A percentile compares a stretch with the other conserved stretches of the same genome.
Conservation (phyloP, 2,329 filamentous ascomycete species). For the Pseudodiploospora longispora region DNA sequence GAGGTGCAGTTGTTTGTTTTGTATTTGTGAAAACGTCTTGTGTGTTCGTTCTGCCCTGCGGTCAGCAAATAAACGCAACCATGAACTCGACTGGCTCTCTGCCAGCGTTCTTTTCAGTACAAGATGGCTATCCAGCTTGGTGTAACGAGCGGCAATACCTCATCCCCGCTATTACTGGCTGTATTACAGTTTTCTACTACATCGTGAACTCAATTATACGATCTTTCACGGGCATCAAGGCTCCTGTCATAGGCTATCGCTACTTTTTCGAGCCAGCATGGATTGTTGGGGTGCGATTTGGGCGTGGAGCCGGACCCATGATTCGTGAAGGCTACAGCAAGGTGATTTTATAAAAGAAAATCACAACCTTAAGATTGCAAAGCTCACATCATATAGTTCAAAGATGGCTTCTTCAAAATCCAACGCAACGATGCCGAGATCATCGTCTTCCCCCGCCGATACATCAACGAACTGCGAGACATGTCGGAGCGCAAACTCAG, state of each 20-base stretch:
- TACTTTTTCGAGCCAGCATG: neutral
- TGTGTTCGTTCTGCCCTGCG: too few species aligned
- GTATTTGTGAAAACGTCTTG: too few species aligned
- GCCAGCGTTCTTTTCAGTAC: too few species aligned
- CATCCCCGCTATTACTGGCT: too few species aligned
- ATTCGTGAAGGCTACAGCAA: neutral
- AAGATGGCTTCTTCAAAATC: neutral
- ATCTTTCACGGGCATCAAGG: neutral
- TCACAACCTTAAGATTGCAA: neutral
- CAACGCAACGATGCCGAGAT: neutral
- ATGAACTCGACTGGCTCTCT: too few species aligned
- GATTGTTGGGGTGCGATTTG: neutral
- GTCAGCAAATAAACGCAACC: too few species aligned
- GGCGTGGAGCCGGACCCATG: neutral
- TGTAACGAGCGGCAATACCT: too few species aligned
- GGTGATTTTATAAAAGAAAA: neutral
- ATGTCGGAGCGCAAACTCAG: conserved; percentile 40
- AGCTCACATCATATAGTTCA: neutral
- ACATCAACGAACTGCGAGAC: conserved; percentile 36
- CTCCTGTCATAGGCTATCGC: neutral
- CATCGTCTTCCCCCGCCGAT: neutral
- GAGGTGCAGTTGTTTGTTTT: too few species aligned
- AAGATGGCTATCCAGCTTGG: too few species aligned
- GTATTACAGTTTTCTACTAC: neutral
- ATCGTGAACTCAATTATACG: neutral